Evolutionary conservation across 1,284 basidiomycete species (phyloP).

Genomic region (Neolentinus lepideus): DNA sequence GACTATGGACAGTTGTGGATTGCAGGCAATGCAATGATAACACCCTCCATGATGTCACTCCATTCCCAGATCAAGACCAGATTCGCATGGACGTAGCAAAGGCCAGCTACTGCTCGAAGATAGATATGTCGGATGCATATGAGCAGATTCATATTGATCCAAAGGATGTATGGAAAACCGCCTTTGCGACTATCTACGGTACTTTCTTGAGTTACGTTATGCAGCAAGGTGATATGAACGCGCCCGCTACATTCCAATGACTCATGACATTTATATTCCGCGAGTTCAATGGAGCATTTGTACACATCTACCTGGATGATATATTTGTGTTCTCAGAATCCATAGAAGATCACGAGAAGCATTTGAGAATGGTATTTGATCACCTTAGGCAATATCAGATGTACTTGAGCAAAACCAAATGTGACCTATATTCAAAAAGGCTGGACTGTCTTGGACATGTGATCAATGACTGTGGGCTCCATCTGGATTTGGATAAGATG

Average conservation of each 20-base stretch:
- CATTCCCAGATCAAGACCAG: too few relatives aligned
- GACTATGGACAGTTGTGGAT: conserved; percentile 17
- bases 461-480: conserved; percentile 21
- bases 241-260: conserved; percentile 23
- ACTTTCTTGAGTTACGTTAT: conserved; percentile 20
- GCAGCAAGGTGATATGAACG: conserved; percentile 27
- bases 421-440: conserved; percentile 12
- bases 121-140: conserved; percentile 24
- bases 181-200: conserved; percentile 17
- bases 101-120: too few relatives aligned
- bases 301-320: conserved; percentile 27
- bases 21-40: conserved; percentile 13
- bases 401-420: conserved; percentile 17
- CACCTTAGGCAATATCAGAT: conserved; percentile 13
- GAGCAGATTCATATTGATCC: conserved; percentile 18
- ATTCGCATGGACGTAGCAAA: too few relatives aligned
- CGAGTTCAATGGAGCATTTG: conserved; percentile 18
- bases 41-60: conserved; percentile 6
- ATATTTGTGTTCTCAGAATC: conserved; percentile 22
- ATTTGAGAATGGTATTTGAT: conserved; percentile 18
- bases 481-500: conserved; percentile 21
- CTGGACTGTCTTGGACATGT: conserved; percentile 23
- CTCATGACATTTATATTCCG: too few relatives aligned
- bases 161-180: conserved; percentile 15
- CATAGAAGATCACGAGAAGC: conserved; percentile 19